These are phyloP conservation scores for Tylopilus sp. DNA, from an alignment of 768 basidiomycete genomes.

Conservation along the genomic window DNA sequence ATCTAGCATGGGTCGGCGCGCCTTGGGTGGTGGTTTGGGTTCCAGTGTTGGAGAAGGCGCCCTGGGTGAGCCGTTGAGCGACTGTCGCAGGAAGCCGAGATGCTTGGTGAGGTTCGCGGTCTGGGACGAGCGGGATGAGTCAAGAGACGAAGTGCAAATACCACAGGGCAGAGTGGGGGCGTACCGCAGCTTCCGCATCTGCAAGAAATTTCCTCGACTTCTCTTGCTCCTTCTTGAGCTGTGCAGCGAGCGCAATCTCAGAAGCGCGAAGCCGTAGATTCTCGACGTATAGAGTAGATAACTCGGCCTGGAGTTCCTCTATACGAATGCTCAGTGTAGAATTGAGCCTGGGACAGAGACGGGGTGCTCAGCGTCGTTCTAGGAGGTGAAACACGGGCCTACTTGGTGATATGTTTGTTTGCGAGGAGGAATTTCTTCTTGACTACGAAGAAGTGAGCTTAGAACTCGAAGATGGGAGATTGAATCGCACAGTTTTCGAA, in stretches of 20 bases:
- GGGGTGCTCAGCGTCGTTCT: conserved; percentile 7
- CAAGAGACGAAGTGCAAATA: conserved; percentile 2
- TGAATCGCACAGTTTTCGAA: conserved; percentile 73
- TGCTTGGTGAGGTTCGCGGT: conserved; percentile 62
- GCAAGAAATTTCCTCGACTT: conserved; percentile 68
- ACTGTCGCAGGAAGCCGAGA: conserved; percentile 59
- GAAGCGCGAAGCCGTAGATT: conserved; percentile 79
- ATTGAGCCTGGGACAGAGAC: conserved; percentile 55
- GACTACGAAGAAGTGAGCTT: conserved; percentile 47
- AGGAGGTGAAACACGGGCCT: conserved; percentile 21
- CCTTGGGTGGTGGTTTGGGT: conserved; percentile 47
- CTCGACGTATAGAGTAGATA: conserved; percentile 78
- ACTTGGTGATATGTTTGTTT: conserved; percentile 93
- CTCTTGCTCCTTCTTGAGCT: conserved; percentile 78
- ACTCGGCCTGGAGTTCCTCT: conserved; percentile 80
- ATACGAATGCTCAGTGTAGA: conserved; percentile 80
- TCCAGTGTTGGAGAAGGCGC: conserved; percentile 34
- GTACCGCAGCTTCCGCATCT: conserved; percentile 73
- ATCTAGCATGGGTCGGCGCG: conserved; percentile 44
- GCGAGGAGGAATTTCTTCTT: conserved; percentile 91
- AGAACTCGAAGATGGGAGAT: neutral
- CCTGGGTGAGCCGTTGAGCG: conserved; percentile 43
- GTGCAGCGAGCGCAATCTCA: conserved; percentile 69
- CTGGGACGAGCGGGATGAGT: conserved; percentile 30
- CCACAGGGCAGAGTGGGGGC: conserved; percentile 27